Evolutionary conservation across 2,329 filamentous ascomycete genomes (phyloP), one percentile per base, ranked within the genome.

Genomic region (Diplocarpon mali): DNA sequence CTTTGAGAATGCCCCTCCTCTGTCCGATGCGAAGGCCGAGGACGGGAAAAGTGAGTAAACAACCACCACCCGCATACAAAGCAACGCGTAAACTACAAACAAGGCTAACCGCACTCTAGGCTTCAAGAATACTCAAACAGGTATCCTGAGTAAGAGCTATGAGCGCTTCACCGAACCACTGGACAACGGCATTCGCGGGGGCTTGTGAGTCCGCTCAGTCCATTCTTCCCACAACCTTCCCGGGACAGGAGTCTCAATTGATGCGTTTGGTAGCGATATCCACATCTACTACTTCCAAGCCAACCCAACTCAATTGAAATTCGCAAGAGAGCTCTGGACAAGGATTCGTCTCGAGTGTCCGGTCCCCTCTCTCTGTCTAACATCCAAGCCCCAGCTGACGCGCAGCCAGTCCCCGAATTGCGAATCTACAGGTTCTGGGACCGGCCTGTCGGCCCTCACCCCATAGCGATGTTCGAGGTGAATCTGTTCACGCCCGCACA

Each of bases 391-490:
- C 6, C 16, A 13, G 36, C 11, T 14, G 11, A 32, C 30, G 9
- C 30, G 11, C 30, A 12, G 30, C 11, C 48, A 88, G 84, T 94
- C 58, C 87, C 88, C 8, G 88, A 95, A 61, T 69, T 94, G 14
- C 75, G 87, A 43, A 82, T 93, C 55, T 94, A 95, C 62, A 70
- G 64, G 12, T 69, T 94, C 53, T 93, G 78, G 75, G 82, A 92
- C 53, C 65, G 67, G 12, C 86, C 88, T 0, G 64, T 95, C 24
- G 89, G 88, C 0, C 88, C 88, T 0, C 88, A 95, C 62, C 80
- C 83, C 0, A 64, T 87, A 0, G 83, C 80, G 42, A 95, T 94
- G 87, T 95, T 95, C 57, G 89, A 95, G 65, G 86, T 95, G 37
- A 93, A 93, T 55, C 37, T 95, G 15, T 86, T 90, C 62, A 87